Evolutionary conservation across 2,329 filamentous ascomycete species (phyloP).

Genomic region (Claviceps monticola): DNA sequence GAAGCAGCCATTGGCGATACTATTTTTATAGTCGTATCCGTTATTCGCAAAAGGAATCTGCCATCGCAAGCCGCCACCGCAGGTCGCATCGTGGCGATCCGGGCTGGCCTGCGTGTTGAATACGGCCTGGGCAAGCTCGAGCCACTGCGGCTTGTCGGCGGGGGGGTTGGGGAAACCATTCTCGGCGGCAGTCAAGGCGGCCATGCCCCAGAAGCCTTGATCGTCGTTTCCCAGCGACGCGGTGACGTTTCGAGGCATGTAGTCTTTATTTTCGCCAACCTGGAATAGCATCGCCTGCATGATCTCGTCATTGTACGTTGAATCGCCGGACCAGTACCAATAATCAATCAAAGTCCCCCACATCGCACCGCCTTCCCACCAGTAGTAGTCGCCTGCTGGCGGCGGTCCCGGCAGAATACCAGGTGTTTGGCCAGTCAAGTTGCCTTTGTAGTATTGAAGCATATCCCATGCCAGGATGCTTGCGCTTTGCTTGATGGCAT

Average conservation of each 20-base stretch:
- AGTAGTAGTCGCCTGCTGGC: constrained; percentile 39
- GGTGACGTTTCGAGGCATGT: constrained; percentile 41
- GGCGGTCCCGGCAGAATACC: constrained; percentile 36
- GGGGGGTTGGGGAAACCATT: constrained; percentile 41
- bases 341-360: constrained; percentile 52
- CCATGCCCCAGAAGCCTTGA: constrained; percentile 55
- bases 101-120: constrained; percentile 43
- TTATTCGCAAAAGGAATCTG: constrained; percentile 63
- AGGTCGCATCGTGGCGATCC: constrained; percentile 42
- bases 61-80: constrained; percentile 55
- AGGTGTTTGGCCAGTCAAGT: constrained; percentile 27
- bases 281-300: constrained; percentile 39
- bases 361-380: constrained; percentile 52
- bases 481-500: constrained; percentile 25
- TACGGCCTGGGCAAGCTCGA: constrained; percentile 47
- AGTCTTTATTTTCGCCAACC: constrained; percentile 36
- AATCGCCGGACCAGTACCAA: constrained; percentile 47
- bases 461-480: constrained; percentile 28
- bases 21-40: constrained; percentile 65
- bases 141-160: constrained; percentile 34
- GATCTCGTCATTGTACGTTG: constrained; percentile 39
- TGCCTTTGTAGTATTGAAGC: constrained; percentile 32
- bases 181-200: constrained; percentile 45
- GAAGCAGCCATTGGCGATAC: constrained; percentile 44
- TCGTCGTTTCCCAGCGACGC: constrained; percentile 47